phyloP scores from a whole-genome alignment of 108 stramenopile genomes.

The Fragilaria radians region DNA sequence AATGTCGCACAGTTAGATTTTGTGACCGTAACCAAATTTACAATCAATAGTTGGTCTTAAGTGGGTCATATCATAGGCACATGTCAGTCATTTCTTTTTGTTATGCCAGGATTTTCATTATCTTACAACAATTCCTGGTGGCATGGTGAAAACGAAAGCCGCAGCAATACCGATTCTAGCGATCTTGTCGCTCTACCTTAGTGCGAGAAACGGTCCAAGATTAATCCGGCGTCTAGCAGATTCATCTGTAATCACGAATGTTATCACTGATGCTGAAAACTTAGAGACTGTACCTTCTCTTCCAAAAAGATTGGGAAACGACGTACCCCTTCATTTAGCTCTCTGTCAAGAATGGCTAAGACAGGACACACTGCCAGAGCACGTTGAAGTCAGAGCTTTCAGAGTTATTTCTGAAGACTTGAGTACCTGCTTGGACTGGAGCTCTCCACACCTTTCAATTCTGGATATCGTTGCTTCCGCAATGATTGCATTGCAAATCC shows the following conservation, averaged over 20 bases:
- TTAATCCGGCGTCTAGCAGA: not conserved
- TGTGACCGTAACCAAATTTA: too few relatives aligned
- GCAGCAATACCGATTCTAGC: too few relatives aligned
- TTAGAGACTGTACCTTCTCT: not conserved
- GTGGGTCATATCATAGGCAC: too few relatives aligned
- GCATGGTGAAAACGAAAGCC: too few relatives aligned
- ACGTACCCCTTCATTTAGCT: constrained; percentile 1
- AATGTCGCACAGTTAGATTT: too few relatives aligned
- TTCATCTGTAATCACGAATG: not conserved
- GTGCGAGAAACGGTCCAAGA: not conserved
- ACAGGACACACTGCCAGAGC: not conserved
- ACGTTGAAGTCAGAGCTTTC: not conserved
- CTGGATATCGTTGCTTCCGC: constrained; percentile 3
- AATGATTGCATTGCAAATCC: not conserved
- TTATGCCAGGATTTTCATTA: too few relatives aligned
- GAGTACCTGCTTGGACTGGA: constrained; percentile 3
- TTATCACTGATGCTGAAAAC: not conserved
- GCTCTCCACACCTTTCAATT: not conserved
- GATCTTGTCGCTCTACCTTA: too few relatives aligned
- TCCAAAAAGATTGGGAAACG: not conserved
- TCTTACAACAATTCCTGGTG: too few relatives aligned
- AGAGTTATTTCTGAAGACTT: constrained; percentile 2
- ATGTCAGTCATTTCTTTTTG: too few relatives aligned
- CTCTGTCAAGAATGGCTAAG: constrained; percentile 8
- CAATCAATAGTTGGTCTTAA: too few relatives aligned